phyloP scores from a whole-genome alignment of 768 basidiomycete species.

The Termitomyces sp. region DNA sequence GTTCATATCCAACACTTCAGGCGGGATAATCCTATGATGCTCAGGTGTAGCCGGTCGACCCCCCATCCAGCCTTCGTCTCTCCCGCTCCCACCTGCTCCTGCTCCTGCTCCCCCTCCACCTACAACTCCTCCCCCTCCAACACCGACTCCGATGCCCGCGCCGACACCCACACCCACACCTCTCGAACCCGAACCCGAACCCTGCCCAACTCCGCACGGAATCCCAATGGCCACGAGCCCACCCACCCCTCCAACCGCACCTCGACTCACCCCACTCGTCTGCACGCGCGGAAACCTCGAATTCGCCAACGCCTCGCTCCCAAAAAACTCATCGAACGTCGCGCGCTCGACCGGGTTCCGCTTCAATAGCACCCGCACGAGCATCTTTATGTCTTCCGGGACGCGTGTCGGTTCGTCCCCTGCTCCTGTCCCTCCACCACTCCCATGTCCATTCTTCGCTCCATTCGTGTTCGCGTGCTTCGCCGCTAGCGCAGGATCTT shows the following conservation, averaged over 20 bases:
- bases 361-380: slow-evolving; percentile 82
- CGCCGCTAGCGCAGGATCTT: slow-evolving; percentile 44
- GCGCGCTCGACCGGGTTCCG: slow-evolving; percentile 82
- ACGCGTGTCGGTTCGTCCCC: slow-evolving; percentile 55
- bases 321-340: slow-evolving; percentile 91
- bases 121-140: slow-evolving; percentile 1
- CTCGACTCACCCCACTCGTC: slow-evolving; percentile 7
- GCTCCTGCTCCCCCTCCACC: slow-evolving; percentile 12
- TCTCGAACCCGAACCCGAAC: not conserved
- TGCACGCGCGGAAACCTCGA: slow-evolving; percentile 69
- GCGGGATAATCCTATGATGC: slow-evolving; percentile 54
- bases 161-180: too few relatives aligned
- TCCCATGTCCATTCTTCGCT: slow-evolving; percentile 30
- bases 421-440: slow-evolving; percentile 22
- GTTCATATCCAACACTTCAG: not conserved
- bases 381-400: slow-evolving; percentile 79
- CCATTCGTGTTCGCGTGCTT: slow-evolving; percentile 6
- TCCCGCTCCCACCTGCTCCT: slow-evolving; percentile 4
- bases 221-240: too few relatives aligned
- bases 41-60: not conserved
- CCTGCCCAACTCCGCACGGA: too few relatives aligned
- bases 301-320: slow-evolving; percentile 70
- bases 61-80: slow-evolving; percentile 33
- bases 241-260: not conserved
- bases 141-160: not conserved